Evolutionary conservation across 768 basidiomycete species (phyloP), one percentile per base, ranked within the genome.

Genomic region (Termitomyces sp.): DNA sequence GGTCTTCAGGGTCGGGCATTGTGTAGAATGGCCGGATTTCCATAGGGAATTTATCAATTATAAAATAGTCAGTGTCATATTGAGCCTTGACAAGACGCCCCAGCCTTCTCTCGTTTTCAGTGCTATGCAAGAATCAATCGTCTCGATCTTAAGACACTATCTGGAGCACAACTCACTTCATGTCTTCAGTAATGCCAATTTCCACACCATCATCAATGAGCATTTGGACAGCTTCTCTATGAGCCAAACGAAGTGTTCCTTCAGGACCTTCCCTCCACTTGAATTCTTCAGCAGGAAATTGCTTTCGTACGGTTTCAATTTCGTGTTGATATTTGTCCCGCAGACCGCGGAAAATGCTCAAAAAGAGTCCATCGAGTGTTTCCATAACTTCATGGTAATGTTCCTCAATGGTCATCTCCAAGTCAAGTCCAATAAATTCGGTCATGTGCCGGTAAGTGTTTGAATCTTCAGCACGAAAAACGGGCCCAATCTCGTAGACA

Each of bases 341-440:
- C 49, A 99, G 79, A 7, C 88, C 88, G 54, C 78, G 77, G 84
- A 99, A 99, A 64, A 99, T 90, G 65, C 78, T 74, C 60, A 92
- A 77, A 68, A 98, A 85, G 68, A 98, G 79, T 42, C 78, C 80
- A 68, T 99, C 97, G 55, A 99, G 81, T 22, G 94, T 72, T 63
- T 97, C 94, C 77, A 98, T 79, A 33, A 94, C 94, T 72, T 99
- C 97, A 72, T 98, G 95, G 66, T 98, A 99, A 69, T 98, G 94
- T 69, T 98, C 95, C 70, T 98, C 94, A 61, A 99, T 94, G 4
- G 86, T 80, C 97, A 99, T 98, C 72, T 99, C 97, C 61, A 99
- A 81, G 89, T 99, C 97, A 62, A 99, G 88, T 27, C 97, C 97
- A 60, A 94, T 89, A 72, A 98, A 99, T 71, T 99, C 97, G 18